Percentiles rank a stretch among this genome's conserved stretches.
phyloP scores from a whole-genome alignment of 495 filamentous ascomycete species.

The Penicillium soppii region DNA sequence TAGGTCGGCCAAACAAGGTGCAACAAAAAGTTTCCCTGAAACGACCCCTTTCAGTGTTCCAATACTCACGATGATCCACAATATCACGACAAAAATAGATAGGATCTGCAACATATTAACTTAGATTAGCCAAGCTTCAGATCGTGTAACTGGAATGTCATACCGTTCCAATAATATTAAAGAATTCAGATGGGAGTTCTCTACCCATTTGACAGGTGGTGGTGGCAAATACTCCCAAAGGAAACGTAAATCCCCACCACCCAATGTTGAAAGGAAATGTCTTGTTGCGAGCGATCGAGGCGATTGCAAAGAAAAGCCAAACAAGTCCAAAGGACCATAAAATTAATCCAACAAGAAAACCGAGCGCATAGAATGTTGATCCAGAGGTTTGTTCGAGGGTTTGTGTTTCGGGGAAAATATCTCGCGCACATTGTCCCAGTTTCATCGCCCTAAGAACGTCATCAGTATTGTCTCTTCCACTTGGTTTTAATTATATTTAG shows the following conservation, averaged over 20 bases:
- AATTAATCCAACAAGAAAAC: slow-evolving; percentile 50
- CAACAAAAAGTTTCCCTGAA: slow-evolving; percentile 48
- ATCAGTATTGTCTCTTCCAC: background rate
- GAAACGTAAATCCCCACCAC: slow-evolving; percentile 69
- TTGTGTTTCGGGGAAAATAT: slow-evolving; percentile 48
- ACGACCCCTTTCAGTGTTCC: slow-evolving; percentile 43
- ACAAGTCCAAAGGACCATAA: slow-evolving; percentile 62
- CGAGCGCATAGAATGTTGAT: slow-evolving; percentile 52
- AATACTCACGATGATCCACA: slow-evolving; percentile 52
- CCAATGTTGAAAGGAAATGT: slow-evolving; percentile 66
- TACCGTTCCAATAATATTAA: slow-evolving; percentile 51
- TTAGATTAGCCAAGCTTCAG: background rate
- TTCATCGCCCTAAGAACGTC: slow-evolving; percentile 41
- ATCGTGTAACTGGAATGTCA: background rate
- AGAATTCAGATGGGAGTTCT: slow-evolving; percentile 53
- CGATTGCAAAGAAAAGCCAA: slow-evolving; percentile 60
- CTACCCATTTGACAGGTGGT: slow-evolving; percentile 44
- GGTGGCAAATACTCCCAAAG: slow-evolving; percentile 55
- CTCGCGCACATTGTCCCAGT: slow-evolving; percentile 51
- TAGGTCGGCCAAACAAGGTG: slow-evolving; percentile 52
- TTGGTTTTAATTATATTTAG: background rate
- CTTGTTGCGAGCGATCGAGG: slow-evolving; percentile 29
- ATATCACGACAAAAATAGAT: slow-evolving; percentile 43
- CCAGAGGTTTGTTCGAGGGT: slow-evolving; percentile 47
- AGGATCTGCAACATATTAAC: slow-evolving; percentile 37